Percentiles rank a stretch among this genome's conserved stretches.
These are phyloP conservation scores for Haplosporangium sp. DNA, from an alignment of 371 early-diverging fungal genomes.

Conservation along the genomic window DNA sequence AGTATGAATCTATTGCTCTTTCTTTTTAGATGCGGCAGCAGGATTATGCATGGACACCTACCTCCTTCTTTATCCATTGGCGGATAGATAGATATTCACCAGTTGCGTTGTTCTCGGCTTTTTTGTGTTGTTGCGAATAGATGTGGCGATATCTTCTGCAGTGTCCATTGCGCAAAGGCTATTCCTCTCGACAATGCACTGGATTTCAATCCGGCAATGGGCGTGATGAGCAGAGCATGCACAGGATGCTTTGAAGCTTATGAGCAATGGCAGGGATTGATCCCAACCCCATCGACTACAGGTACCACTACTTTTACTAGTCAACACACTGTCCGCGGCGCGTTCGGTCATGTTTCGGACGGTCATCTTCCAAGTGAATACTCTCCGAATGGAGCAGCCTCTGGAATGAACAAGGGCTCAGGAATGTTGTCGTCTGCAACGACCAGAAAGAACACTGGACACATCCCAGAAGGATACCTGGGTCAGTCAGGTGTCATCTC, in stretches of 20 bases:
- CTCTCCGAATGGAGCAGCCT: background rate
- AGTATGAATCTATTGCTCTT: constrained; percentile 14
- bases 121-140: constrained; percentile 12
- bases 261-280: constrained; percentile 46
- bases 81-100: background rate
- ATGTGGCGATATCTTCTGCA: constrained; percentile 55
- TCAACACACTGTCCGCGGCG: constrained; percentile 9
- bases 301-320: constrained; percentile 1
- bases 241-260: constrained; percentile 44
- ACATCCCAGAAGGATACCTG: constrained; percentile 37
- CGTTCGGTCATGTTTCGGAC: constrained; percentile 27
- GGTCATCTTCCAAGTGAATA: constrained; percentile 19
- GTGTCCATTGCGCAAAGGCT: constrained; percentile 51
- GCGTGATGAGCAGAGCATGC: constrained; percentile 42
- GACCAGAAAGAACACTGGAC: constrained; percentile 18
- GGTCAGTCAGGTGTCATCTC: constrained; percentile 14
- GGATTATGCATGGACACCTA: background rate
- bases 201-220: constrained; percentile 50
- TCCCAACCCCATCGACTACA: constrained; percentile 4
- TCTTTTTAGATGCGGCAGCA: background rate
- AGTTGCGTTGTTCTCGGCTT: background rate
- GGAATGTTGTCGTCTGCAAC: constrained; percentile 3
- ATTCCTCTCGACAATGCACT: constrained; percentile 43
- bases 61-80: background rate
- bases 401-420: constrained; percentile 1